Evolutionary conservation across 257 asterid genomes (phyloP).

Genomic region (Solanum arcanum): DNA sequence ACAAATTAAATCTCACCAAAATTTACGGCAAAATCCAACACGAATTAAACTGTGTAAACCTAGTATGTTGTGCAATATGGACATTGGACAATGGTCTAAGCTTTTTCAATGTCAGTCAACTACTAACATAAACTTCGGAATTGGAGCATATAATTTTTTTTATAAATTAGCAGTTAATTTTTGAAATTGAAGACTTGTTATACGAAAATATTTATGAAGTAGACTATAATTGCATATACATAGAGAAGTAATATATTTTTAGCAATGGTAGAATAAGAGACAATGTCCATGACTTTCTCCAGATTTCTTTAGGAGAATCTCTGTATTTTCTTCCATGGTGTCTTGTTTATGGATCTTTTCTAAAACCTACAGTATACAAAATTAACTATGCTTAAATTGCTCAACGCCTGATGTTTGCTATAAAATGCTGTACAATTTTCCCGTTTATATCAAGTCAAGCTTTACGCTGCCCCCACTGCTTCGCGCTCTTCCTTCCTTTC

Average conservation of each 20-base stretch:
- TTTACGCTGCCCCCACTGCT: slow-evolving; percentile 24
- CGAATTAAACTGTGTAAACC: background rate
- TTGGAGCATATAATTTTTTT: background rate
- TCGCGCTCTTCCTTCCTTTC: slow-evolving; percentile 11
- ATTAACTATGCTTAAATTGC: slow-evolving; percentile 13
- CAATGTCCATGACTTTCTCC: background rate
- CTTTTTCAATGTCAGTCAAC: background rate
- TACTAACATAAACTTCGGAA: background rate
- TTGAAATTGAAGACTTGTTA: background rate
- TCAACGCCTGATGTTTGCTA: slow-evolving; percentile 14
- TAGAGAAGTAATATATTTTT: background rate
- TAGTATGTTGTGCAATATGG: background rate
- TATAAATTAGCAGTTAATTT: background rate
- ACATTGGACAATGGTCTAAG: background rate
- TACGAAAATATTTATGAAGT: background rate
- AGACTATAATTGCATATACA: background rate
- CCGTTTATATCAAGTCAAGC: background rate
- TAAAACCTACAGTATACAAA: slow-evolving; percentile 12
- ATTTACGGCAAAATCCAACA: background rate
- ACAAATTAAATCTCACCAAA: background rate
- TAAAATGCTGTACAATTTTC: slow-evolving; percentile 35
- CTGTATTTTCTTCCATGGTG: background rate
- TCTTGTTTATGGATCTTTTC: background rate
- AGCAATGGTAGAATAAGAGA: background rate
- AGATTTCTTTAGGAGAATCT: background rate